Evolutionary conservation across 2,329 filamentous ascomycete genomes (phyloP).

Genomic region (Fusarium sp.): DNA sequence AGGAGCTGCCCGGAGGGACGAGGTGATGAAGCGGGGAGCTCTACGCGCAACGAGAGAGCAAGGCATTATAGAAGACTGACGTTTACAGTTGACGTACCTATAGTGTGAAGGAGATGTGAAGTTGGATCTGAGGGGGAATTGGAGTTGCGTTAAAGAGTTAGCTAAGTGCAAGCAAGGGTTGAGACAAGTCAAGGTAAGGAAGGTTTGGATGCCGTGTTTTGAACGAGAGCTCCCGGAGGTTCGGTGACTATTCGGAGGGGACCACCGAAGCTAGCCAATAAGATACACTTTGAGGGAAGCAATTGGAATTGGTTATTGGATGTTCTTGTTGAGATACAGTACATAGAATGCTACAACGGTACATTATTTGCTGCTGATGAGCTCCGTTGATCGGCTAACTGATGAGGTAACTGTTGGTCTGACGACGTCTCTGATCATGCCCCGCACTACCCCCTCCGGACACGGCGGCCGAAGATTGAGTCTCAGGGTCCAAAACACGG

Average conservation of each 20-base stretch:
- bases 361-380: slow-evolving; percentile 16
- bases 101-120: slow-evolving; percentile 1
- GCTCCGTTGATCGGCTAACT: slow-evolving; percentile 46
- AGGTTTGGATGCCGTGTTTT: slow-evolving; percentile 24
- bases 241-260: slow-evolving; percentile 34
- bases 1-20: slow-evolving; percentile 36
- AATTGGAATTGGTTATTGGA: slow-evolving; percentile 4
- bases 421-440: slow-evolving; percentile 12
- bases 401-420: slow-evolving; percentile 35
- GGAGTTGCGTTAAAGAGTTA: slow-evolving; percentile 8
- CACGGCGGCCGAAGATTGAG: slow-evolving; percentile 15
- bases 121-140: background rate
- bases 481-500: background rate
- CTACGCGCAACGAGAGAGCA: slow-evolving; percentile 35
- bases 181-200: slow-evolving; percentile 14
- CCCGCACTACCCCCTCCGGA: slow-evolving; percentile 40
- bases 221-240: slow-evolving; percentile 28
- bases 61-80: slow-evolving; percentile 39
- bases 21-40: slow-evolving; percentile 42
- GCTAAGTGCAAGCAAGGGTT: slow-evolving; percentile 11
- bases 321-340: background rate
- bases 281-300: slow-evolving; percentile 10
- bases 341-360: background rate
- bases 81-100: slow-evolving; percentile 36
- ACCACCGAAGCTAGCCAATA: slow-evolving; percentile 17